Percentiles rank a stretch among this genome's conserved stretches.
phyloP scores from a whole-genome alignment of 2,329 filamentous ascomycete genomes.

The Seiridium cupressi region DNA sequence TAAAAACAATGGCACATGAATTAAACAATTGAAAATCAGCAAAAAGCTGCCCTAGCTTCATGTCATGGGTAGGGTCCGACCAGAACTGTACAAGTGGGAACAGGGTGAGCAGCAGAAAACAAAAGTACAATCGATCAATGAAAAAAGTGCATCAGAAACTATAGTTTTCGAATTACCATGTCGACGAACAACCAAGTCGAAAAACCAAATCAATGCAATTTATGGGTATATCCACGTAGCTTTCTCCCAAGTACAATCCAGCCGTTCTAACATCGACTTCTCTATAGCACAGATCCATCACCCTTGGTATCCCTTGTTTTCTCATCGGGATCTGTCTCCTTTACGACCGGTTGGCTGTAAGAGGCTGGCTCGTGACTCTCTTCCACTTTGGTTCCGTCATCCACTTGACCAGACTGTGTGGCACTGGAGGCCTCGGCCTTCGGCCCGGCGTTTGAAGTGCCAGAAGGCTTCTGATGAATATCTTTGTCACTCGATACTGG shows the following conservation, averaged over 20 bases:
- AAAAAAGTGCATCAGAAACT: too few relatives aligned
- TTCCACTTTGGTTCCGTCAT: neutral
- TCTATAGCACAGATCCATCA: neutral
- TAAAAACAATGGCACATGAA: neutral
- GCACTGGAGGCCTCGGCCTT: neutral
- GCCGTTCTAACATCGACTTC: neutral
- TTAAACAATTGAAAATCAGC: neutral
- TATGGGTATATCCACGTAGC: neutral
- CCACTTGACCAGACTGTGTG: neutral
- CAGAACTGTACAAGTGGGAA: too few relatives aligned
- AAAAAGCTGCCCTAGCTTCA: too few relatives aligned
- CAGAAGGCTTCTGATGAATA: neutral
- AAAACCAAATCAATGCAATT: neutral
- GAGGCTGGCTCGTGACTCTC: neutral
- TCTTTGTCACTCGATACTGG: neutral
- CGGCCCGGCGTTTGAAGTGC: neutral
- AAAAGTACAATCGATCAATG: too few relatives aligned
- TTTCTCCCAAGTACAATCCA: too few relatives aligned
- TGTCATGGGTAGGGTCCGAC: too few relatives aligned
- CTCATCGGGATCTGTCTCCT: neutral
- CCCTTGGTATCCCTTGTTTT: neutral
- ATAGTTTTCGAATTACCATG: too few relatives aligned
- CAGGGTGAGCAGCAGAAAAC: too few relatives aligned
- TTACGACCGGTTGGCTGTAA: neutral
- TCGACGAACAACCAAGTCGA: too few relatives aligned